phyloP scores from a whole-genome alignment of 2,329 filamentous ascomycete species.

The Aspergillus quadricinctus region DNA sequence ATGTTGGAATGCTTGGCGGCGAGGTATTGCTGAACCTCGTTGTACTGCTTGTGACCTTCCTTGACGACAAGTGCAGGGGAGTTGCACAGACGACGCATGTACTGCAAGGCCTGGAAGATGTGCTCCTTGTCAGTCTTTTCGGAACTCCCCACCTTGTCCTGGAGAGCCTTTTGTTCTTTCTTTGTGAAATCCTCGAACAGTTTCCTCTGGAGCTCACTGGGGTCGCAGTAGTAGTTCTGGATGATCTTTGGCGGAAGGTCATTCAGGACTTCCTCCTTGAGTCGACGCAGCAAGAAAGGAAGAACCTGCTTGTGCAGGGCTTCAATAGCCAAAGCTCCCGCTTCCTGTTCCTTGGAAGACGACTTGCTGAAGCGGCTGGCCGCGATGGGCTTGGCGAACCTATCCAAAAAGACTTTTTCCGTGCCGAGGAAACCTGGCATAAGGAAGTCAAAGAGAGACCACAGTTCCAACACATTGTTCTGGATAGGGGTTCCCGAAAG shows the following conservation, averaged over 20 bases:
- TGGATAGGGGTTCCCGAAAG: constrained; percentile 96
- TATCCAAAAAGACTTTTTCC: constrained; percentile 94
- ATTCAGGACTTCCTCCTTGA: constrained; percentile 96
- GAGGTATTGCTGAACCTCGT: constrained; percentile 77
- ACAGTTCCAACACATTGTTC: constrained; percentile 94
- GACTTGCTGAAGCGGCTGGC: constrained; percentile 94
- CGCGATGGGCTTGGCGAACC: constrained; percentile 91
- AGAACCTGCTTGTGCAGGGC: constrained; percentile 98
- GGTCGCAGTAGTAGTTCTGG: constrained; percentile 98
- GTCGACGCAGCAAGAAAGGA: constrained; percentile 87
- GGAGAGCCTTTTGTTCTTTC: constrained; percentile 84
- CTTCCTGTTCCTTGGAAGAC: constrained; percentile 96
- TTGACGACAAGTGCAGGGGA: constrained; percentile 96
- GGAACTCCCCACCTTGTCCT: constrained; percentile 73
- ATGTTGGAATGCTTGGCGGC: constrained; percentile 74
- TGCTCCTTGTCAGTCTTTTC: constrained; percentile 96
- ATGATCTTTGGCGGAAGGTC: constrained; percentile 97
- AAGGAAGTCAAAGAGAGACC: constrained; percentile 97
- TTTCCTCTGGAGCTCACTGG: constrained; percentile 89
- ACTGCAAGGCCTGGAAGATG: constrained; percentile 97
- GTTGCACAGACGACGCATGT: constrained; percentile 99
- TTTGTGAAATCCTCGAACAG: constrained; percentile 95
- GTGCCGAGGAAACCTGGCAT: constrained; percentile 97
- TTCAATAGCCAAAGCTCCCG: constrained; percentile 91
- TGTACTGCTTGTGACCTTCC: constrained; percentile 84